Evolutionary conservation across 108 stramenopile genomes (phyloP).

Genomic region (Pseudonitzschia multiseries): DNA sequence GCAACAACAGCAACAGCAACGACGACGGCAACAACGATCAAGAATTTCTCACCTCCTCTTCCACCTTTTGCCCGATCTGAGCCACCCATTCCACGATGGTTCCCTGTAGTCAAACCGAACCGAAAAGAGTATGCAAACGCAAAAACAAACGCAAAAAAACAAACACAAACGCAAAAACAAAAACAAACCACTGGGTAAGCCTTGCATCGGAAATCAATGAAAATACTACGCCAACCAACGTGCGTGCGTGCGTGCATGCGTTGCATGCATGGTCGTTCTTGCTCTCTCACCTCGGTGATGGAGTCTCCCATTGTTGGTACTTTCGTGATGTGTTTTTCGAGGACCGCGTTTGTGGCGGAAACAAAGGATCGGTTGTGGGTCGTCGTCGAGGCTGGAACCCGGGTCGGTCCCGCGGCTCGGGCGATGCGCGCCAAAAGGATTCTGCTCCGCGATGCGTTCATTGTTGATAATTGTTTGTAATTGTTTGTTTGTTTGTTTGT

Average conservation of each 20-base stretch:
- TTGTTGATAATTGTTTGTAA: no score
- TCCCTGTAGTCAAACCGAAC: conserved; percentile 46
- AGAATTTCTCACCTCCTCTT: conserved; percentile 40
- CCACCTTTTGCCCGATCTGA: conserved; percentile 65
- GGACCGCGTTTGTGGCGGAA: conserved; percentile 34
- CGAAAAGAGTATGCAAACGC: conserved; percentile 12
- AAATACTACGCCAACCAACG: no score
- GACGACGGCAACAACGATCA: not conserved
- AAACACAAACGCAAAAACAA: conserved; percentile 10
- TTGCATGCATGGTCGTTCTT: not conserved
- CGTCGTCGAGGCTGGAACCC: no score
- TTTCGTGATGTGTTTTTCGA: conserved; percentile 60
- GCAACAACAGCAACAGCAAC: no score
- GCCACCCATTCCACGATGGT: conserved; percentile 89
- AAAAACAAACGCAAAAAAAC: conserved; percentile 4
- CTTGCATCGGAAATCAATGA: no score
- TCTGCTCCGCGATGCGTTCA: no score
- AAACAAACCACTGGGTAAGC: no score
- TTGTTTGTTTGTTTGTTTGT: no score
- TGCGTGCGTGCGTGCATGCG: not conserved
- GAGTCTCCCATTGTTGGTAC: conserved; percentile 86
- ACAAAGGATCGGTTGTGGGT: conserved; percentile 19
- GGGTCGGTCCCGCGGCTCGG: no score
- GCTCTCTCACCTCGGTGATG: conserved; percentile 60
- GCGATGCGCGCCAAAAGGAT: no score